These are phyloP conservation scores for Sporothrix schenckii DNA, from an alignment of 2,329 filamentous ascomycete genomes.

Conservation along the genomic window DNA sequence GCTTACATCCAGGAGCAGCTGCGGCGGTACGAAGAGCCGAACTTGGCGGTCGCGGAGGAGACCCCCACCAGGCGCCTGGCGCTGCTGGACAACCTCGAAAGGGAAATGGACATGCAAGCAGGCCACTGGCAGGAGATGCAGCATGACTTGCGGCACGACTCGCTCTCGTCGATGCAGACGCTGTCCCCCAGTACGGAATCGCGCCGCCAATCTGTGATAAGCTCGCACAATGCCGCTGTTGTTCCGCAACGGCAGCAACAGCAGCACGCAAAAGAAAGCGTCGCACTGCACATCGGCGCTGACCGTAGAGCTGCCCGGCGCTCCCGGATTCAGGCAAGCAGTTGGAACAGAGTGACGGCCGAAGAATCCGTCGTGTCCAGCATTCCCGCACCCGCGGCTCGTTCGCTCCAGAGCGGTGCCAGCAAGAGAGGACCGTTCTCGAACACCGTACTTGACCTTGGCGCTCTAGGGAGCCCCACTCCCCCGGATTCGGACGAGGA, in stretches of 20 bases:
- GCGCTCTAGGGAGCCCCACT: constrained; percentile 56
- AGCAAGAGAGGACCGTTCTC: constrained; percentile 20
- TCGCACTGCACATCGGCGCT: constrained; percentile 40
- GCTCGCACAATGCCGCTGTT: constrained; percentile 24
- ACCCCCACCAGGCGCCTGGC: constrained; percentile 50
- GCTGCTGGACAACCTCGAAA: constrained; percentile 62
- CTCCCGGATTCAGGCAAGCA: constrained; percentile 44
- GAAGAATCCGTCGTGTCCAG: constrained; percentile 43
- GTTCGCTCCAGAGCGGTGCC: not conserved
- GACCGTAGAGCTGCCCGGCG: constrained; percentile 48
- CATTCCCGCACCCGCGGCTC: not conserved
- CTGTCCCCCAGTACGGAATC: constrained; percentile 42
- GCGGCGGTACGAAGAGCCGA: constrained; percentile 51
- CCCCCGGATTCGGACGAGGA: constrained; percentile 58
- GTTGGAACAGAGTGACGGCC: constrained; percentile 39
- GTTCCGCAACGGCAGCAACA: constrained; percentile 35
- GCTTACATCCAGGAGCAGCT: constrained; percentile 57
- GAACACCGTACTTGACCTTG: constrained; percentile 45
- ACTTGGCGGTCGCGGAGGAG: constrained; percentile 39
- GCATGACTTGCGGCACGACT: constrained; percentile 55
- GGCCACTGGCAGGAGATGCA: constrained; percentile 63
- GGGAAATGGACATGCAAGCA: constrained; percentile 64
- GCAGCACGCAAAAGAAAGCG: constrained; percentile 38
- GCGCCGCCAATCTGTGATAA: constrained; percentile 40
- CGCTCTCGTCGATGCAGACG: constrained; percentile 52